These are phyloP conservation scores for Candida endomychidarum DNA, from an alignment of 805 yeast species.

Conservation along the genomic window DNA sequence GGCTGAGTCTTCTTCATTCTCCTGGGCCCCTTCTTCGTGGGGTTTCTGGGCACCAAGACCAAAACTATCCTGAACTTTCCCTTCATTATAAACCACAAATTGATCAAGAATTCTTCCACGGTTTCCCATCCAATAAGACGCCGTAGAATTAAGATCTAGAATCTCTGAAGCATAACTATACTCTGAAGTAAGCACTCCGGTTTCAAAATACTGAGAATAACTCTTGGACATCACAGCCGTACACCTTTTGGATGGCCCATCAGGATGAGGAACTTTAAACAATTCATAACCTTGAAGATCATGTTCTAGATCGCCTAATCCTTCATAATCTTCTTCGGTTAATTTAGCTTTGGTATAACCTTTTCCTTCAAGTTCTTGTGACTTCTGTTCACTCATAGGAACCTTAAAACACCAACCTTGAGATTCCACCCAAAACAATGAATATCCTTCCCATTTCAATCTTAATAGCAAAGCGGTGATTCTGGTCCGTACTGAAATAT, in stretches of 20 bases:
- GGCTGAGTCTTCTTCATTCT: constrained; percentile 26
- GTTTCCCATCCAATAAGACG: constrained; percentile 92
- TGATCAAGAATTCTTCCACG: constrained; percentile 82
- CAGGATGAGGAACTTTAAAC: constrained; percentile 86
- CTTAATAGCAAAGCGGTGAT: constrained; percentile 73
- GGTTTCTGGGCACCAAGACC: constrained; percentile 25
- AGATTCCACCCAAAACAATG: constrained; percentile 74
- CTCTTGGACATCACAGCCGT: constrained; percentile 76
- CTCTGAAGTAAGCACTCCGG: constrained; percentile 68
- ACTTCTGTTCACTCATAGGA: constrained; percentile 33
- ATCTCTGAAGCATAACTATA: constrained; percentile 75
- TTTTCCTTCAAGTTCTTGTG: constrained; percentile 31
- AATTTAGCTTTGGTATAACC: constrained; percentile 38
- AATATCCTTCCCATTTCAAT: constrained; percentile 81
- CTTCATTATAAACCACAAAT: constrained; percentile 69
- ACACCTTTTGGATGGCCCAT: constrained; percentile 73
- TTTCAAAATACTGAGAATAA: constrained; percentile 69
- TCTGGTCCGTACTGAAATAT: constrained; percentile 69
- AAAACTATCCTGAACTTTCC: constrained; percentile 18
- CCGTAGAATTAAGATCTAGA: constrained; percentile 68
- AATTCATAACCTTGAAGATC: constrained; percentile 30
- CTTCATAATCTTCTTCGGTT: constrained; percentile 27
- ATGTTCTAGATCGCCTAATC: constrained; percentile 11
- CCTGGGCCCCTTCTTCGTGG: constrained; percentile 19
- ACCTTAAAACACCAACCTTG: constrained; percentile 90